Evolutionary conservation across 2,329 filamentous ascomycete species (phyloP).

Genomic region (Fusarium agapanthi): DNA sequence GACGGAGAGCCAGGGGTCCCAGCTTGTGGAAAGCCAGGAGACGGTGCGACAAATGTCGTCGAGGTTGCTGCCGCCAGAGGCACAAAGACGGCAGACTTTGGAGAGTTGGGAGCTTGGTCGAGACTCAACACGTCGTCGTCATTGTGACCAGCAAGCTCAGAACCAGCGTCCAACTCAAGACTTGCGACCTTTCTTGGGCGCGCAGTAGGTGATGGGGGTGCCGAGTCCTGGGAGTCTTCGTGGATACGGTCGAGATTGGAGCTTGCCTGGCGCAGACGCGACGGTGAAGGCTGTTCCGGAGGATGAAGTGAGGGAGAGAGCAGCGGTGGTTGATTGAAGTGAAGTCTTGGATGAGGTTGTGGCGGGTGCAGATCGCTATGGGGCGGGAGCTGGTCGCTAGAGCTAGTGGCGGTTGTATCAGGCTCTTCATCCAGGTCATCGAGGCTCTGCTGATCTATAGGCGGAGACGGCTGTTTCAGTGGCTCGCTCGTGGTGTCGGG

Average conservation of each 20-base stretch:
- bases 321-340: constrained; percentile 29
- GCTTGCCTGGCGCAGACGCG: constrained; percentile 30
- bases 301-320: constrained; percentile 31
- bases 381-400: constrained; percentile 35
- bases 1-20: constrained; percentile 28
- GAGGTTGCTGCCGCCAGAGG: constrained; percentile 36
- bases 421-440: constrained; percentile 24
- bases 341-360: constrained; percentile 32
- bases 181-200: constrained; percentile 31
- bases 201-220: constrained; percentile 17
- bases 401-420: constrained; percentile 36
- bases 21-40: constrained; percentile 34
- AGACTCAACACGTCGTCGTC: constrained; percentile 41
- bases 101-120: constrained; percentile 39
- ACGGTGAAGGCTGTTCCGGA: constrained; percentile 31
- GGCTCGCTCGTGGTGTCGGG: constrained; percentile 14
- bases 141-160: constrained; percentile 37
- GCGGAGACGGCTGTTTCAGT: constrained; percentile 37
- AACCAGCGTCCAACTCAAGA: constrained; percentile 29
- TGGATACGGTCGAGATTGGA: constrained; percentile 42
- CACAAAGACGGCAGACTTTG: constrained; percentile 19
- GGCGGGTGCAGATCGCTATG: constrained; percentile 36
- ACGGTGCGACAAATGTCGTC: constrained; percentile 53
- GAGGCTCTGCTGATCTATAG: constrained; percentile 34
- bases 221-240: constrained; percentile 31